These are phyloP conservation scores for Galerina sulciceps DNA, from an alignment of 768 basidiomycete species.

Conservation along the genomic window DNA sequence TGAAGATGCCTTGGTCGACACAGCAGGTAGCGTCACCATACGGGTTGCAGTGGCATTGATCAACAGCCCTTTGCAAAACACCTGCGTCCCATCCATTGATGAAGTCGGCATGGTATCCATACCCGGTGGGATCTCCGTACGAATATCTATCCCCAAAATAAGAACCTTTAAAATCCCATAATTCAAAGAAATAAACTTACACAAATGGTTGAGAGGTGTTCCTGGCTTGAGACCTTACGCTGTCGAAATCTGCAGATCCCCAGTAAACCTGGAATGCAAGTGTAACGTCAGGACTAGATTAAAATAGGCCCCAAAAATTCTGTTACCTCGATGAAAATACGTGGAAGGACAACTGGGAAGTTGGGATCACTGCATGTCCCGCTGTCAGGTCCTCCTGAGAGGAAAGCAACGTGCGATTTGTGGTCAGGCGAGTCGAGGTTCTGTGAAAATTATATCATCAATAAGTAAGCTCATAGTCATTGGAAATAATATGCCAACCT, in stretches of 20 bases:
- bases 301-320: neutral
- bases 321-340: conserved; percentile 56
- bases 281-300: neutral
- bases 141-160: conserved; percentile 36
- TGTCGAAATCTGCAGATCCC: conserved; percentile 39
- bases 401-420: conserved; percentile 55
- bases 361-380: conserved; percentile 53
- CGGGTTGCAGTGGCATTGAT: conserved; percentile 51
- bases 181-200: conserved; percentile 29
- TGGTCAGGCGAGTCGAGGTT: conserved; percentile 54
- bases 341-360: conserved; percentile 48
- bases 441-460: conserved; percentile 20
- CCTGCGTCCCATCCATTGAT: conserved; percentile 65
- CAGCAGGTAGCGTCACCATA: conserved; percentile 55
- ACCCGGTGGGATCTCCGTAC: conserved; percentile 66
- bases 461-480: neutral
- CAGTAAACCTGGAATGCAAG: conserved; percentile 46
- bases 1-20: conserved; percentile 47
- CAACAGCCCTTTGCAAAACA: conserved; percentile 57
- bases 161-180: neutral
- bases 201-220: conserved; percentile 57
- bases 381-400: conserved; percentile 48
- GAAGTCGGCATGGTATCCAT: conserved; percentile 64
- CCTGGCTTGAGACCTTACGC: conserved; percentile 43
- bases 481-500: conserved; percentile 31